Conservation (phyloP, 140 eudicot species). For the Stevia rebaudiana region DNA sequence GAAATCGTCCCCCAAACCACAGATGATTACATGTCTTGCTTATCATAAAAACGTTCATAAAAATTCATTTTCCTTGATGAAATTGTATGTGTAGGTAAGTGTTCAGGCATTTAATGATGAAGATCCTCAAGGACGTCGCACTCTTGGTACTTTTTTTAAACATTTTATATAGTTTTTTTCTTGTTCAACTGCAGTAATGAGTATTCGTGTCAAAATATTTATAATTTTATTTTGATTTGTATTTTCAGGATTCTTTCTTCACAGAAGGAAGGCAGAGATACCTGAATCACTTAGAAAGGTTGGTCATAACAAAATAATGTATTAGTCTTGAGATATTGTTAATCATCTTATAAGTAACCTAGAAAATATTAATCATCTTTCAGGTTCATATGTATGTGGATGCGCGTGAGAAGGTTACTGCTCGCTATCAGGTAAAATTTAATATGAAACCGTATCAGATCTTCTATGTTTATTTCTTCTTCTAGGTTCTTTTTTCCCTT, state of each 20-base stretch:
- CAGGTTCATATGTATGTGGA: constrained; percentile 93
- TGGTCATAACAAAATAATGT: constrained; percentile 6
- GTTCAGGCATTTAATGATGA: constrained; percentile 98
- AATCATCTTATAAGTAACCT: constrained; percentile 2
- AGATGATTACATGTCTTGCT: constrained; percentile 5
- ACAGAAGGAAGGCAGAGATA: constrained; percentile 94
- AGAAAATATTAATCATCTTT: neutral
- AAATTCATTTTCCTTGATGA: neutral
- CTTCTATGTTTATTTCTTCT: neutral
- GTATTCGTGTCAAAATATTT: neutral
- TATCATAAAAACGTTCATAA: neutral
- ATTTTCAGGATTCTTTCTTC: constrained; percentile 81
- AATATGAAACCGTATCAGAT: neutral
- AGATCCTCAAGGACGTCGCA: constrained; percentile 98
- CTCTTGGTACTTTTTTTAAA: constrained; percentile 58
- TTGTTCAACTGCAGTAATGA: constrained; percentile 4
- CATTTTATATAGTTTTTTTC: neutral
- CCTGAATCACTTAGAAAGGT: constrained; percentile 82
- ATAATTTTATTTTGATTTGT: neutral
- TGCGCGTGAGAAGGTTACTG: constrained; percentile 94
- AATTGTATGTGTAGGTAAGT: constrained; percentile 53
- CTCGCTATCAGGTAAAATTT: constrained; percentile 78
- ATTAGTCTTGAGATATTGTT: neutral
- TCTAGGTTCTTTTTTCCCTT: neutral
- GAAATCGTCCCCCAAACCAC: neutral